phyloP scores from a whole-genome alignment of 2,329 filamentous ascomycete genomes.

The Nemania bipapillata region DNA sequence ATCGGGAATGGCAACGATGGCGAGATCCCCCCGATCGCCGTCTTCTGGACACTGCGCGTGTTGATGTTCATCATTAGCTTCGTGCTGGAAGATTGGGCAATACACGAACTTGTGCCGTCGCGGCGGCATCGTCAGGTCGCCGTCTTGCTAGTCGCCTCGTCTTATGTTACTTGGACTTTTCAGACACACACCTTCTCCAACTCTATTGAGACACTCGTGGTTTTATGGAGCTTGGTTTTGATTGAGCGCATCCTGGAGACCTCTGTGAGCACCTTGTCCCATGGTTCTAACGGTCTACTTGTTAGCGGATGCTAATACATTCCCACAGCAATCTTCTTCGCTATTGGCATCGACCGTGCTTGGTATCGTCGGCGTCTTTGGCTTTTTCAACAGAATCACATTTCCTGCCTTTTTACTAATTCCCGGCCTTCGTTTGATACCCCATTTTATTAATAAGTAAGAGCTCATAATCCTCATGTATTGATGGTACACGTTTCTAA shows the following conservation, averaged over 20 bases:
- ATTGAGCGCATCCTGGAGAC: slow-evolving; percentile 85
- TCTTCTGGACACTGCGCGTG: slow-evolving; percentile 88
- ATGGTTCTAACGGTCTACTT: neutral
- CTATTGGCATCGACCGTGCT: slow-evolving; percentile 80
- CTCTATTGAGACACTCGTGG: slow-evolving; percentile 90
- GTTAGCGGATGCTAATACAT: slow-evolving; percentile 5
- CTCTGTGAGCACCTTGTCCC: slow-evolving; percentile 66
- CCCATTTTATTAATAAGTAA: slow-evolving; percentile 84
- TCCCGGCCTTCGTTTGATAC: slow-evolving; percentile 83
- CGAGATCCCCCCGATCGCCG: slow-evolving; percentile 81
- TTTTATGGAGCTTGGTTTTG: slow-evolving; percentile 92
- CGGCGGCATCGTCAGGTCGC: slow-evolving; percentile 77
- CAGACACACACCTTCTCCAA: slow-evolving; percentile 99
- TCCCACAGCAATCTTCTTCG: slow-evolving; percentile 74
- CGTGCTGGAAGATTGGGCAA: slow-evolving; percentile 96
- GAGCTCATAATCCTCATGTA: slow-evolving; percentile 46
- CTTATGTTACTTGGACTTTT: slow-evolving; percentile 98
- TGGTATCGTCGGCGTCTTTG: slow-evolving; percentile 83
- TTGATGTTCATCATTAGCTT: slow-evolving; percentile 97
- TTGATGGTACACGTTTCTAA: slow-evolving; percentile 30
- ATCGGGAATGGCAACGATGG: slow-evolving; percentile 81
- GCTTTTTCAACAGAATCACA: slow-evolving; percentile 95
- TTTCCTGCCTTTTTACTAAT: slow-evolving; percentile 93
- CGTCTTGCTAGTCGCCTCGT: slow-evolving; percentile 87
- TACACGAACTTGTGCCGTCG: slow-evolving; percentile 87